A percentile compares a stretch with the other conserved stretches of the same genome.
phyloP scores from a whole-genome alignment of 2,329 filamentous ascomycete species.

The Paradendryphiella salina region DNA sequence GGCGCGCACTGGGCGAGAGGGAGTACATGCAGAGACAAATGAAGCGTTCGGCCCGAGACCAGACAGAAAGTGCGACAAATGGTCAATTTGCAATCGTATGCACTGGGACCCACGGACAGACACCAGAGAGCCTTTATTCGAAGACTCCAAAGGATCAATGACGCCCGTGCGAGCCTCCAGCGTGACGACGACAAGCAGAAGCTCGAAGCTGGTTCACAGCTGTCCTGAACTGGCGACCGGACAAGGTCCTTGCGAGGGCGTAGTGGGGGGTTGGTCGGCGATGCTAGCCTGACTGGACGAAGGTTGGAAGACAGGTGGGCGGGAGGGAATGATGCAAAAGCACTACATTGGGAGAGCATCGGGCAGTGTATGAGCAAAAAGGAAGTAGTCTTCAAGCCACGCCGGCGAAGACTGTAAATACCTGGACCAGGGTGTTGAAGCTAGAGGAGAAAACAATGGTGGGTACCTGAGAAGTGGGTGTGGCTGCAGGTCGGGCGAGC shows the following conservation, averaged over 20 bases:
- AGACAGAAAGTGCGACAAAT: constrained; percentile 42
- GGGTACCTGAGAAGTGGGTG: constrained; percentile 40
- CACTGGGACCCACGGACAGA: constrained; percentile 26
- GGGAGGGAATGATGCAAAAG: constrained; percentile 29
- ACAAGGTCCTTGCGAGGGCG: constrained; percentile 30
- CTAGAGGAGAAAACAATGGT: constrained; percentile 34
- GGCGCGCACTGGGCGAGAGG: constrained; percentile 36
- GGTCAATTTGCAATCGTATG: constrained; percentile 37
- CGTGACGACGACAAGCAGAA: constrained; percentile 22
- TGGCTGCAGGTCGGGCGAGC: constrained; percentile 41
- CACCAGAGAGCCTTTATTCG: constrained; percentile 26
- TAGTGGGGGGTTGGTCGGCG: constrained; percentile 29
- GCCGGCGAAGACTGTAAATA: constrained; percentile 40
- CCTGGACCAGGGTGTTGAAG: constrained; percentile 31
- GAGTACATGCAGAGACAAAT: constrained; percentile 38
- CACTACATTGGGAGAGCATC: constrained; percentile 39
- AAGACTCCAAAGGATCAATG: constrained; percentile 20
- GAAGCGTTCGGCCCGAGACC: constrained; percentile 45
- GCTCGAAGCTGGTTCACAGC: constrained; percentile 26
- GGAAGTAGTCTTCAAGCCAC: constrained; percentile 38
- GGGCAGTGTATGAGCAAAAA: constrained; percentile 36
- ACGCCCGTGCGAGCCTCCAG: constrained; percentile 24
- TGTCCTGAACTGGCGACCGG: constrained; percentile 30
- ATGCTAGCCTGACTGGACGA: constrained; percentile 28
- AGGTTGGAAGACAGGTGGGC: constrained; percentile 18